Conservation (phyloP, 345 rosid species). For the Acer campestre region DNA sequence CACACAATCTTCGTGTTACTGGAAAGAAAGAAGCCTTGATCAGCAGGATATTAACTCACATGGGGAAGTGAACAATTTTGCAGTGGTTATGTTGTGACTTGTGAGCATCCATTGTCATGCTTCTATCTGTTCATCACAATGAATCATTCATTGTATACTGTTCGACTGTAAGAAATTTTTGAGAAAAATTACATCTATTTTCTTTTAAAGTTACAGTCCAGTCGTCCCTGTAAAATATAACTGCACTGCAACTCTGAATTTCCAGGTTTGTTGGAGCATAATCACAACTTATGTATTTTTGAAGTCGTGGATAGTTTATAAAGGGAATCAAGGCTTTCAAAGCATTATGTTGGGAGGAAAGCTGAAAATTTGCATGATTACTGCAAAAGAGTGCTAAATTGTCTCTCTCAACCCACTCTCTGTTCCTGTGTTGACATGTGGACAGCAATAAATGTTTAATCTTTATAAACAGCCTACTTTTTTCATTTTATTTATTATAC, state of each 20-base stretch:
- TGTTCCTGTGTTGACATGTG: too few relatives aligned
- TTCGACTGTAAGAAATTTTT: neutral
- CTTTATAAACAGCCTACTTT: too few relatives aligned
- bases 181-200: too few relatives aligned
- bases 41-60: constrained; percentile 66
- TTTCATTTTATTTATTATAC: too few relatives aligned
- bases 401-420: too few relatives aligned
- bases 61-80: constrained; percentile 46
- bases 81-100: neutral
- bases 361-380: too few relatives aligned
- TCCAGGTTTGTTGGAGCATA: neutral
- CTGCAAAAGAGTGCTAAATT: too few relatives aligned
- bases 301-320: neutral
- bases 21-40: constrained; percentile 87
- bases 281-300: neutral
- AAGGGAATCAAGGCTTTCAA: neutral
- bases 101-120: neutral
- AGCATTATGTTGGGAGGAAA: neutral
- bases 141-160: neutral
- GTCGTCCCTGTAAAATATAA: neutral
- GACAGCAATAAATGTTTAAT: too few relatives aligned
- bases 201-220: neutral
- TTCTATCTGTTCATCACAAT: neutral
- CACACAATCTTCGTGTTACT: constrained; percentile 52
- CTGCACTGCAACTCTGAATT: neutral